Conservation (phyloP, 2,329 filamentous ascomycete species). For the Pseudophaeomoniella oleicola region DNA sequence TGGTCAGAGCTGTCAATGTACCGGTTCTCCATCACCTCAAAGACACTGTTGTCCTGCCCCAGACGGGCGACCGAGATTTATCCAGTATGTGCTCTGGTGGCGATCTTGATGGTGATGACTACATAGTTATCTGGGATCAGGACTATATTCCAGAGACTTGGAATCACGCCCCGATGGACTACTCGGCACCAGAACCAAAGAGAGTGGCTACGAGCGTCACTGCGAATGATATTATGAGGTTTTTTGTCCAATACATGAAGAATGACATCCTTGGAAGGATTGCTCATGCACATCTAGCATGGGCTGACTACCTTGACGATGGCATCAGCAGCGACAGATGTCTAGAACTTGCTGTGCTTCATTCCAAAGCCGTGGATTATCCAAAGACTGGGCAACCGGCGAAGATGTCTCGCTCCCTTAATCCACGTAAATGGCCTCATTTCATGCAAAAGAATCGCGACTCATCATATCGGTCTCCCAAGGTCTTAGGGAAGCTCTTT, state of each 20-base stretch:
- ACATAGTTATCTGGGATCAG: slow-evolving; percentile 81
- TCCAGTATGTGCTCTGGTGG: slow-evolving; percentile 93
- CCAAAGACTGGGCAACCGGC: slow-evolving; percentile 77
- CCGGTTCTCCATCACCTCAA: slow-evolving; percentile 59
- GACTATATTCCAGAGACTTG: slow-evolving; percentile 55
- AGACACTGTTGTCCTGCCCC: slow-evolving; percentile 78
- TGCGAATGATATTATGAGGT: slow-evolving; percentile 59
- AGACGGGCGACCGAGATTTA: slow-evolving; percentile 67
- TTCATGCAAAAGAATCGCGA: slow-evolving; percentile 62
- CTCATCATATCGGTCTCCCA: slow-evolving; percentile 48
- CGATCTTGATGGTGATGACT: slow-evolving; percentile 92
- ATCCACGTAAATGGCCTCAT: slow-evolving; percentile 59
- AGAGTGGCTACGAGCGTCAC: slow-evolving; percentile 49
- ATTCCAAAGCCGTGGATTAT: slow-evolving; percentile 89
- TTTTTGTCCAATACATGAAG: slow-evolving; percentile 89
- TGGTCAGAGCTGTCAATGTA: slow-evolving; percentile 70
- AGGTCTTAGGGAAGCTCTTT: slow-evolving; percentile 68
- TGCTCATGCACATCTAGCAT: slow-evolving; percentile 66
- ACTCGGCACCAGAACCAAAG: slow-evolving; percentile 42
- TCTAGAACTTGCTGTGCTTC: slow-evolving; percentile 60
- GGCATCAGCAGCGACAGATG: slow-evolving; percentile 59
- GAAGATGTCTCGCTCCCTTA: slow-evolving; percentile 45
- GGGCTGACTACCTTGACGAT: slow-evolving; percentile 46
- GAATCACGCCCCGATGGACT: slow-evolving; percentile 68
- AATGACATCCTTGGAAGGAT: slow-evolving; percentile 71